Conservation (phyloP, 2,329 filamentous ascomycete species). For the Dactylonectria macrodidyma region DNA sequence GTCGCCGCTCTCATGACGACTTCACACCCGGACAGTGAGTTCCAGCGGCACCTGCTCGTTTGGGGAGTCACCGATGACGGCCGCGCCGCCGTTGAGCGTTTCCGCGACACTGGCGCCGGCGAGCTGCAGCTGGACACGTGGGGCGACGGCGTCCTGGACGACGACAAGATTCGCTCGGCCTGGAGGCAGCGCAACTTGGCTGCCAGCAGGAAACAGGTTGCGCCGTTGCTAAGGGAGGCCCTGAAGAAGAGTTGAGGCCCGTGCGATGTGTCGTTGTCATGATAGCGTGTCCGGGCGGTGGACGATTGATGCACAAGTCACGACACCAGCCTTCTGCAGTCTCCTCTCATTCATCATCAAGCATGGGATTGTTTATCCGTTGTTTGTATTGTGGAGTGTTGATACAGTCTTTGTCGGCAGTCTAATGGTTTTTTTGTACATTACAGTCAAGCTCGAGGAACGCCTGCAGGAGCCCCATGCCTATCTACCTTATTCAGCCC, state of each 20-base stretch:
- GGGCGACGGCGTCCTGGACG: constrained; percentile 63
- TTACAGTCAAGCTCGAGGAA: constrained; percentile 14
- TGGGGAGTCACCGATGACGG: constrained; percentile 71
- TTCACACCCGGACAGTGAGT: constrained; percentile 67
- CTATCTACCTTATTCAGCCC: constrained; percentile 4
- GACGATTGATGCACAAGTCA: not conserved
- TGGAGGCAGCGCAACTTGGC: constrained; percentile 78
- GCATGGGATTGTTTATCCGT: constrained; percentile 10
- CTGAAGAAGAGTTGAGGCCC: constrained; percentile 54
- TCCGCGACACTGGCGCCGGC: constrained; percentile 63
- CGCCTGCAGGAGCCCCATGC: constrained; percentile 16
- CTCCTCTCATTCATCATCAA: constrained; percentile 12
- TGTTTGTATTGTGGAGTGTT: constrained; percentile 21
- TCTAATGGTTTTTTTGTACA: constrained; percentile 24
- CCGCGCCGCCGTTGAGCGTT: constrained; percentile 66
- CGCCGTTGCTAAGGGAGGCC: constrained; percentile 74
- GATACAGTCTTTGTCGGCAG: constrained; percentile 24
- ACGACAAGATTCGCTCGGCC: constrained; percentile 66
- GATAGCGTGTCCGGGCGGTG: constrained; percentile 1
- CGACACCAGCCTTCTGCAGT: not conserved
- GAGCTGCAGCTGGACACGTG: constrained; percentile 71
- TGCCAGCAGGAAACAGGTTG: constrained; percentile 78
- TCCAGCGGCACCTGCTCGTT: constrained; percentile 77
- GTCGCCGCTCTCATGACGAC: constrained; percentile 80
- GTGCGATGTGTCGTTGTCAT: constrained; percentile 16